Conservation (phyloP, 495 filamentous ascomycete species). For the Aspergillus ostianus region DNA sequence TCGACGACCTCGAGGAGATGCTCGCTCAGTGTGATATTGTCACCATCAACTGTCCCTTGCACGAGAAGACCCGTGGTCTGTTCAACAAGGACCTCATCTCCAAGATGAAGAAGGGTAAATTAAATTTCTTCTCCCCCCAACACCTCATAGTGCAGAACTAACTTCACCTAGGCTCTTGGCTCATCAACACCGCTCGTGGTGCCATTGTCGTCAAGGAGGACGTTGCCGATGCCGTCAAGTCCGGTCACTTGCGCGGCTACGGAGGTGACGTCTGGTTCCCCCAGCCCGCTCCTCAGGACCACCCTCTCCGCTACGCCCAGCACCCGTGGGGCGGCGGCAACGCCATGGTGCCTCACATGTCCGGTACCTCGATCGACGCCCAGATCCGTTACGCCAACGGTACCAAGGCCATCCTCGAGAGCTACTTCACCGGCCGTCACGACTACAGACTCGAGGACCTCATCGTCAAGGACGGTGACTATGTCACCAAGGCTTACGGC, state of each 20-base stretch:
- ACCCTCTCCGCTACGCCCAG: conserved; percentile 88
- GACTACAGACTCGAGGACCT: conserved; percentile 91
- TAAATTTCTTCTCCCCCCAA: not conserved
- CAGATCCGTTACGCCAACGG: conserved; percentile 93
- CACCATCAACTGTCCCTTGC: conserved; percentile 98
- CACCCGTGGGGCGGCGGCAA: conserved; percentile 96
- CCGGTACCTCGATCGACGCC: conserved; percentile 93
- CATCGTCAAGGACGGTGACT: conserved; percentile 89
- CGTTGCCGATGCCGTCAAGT: conserved; percentile 89
- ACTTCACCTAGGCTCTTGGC: conserved; percentile 69
- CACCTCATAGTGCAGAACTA: conserved; percentile 1
- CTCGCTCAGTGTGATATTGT: conserved; percentile 94
- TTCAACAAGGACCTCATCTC: conserved; percentile 99
- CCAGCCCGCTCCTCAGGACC: conserved; percentile 93
- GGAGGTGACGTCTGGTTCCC: conserved; percentile 94
- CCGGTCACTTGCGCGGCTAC: conserved; percentile 93
- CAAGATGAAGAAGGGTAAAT: conserved; percentile 95
- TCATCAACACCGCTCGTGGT: conserved; percentile 97
- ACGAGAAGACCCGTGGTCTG: conserved; percentile 92
- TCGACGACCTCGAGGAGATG: conserved; percentile 89
- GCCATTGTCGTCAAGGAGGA: conserved; percentile 99
- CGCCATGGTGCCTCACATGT: conserved; percentile 98
- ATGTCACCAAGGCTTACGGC: conserved; percentile 94
- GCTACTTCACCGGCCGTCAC: conserved; percentile 80
- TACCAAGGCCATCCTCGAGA: conserved; percentile 83